Evolutionary conservation across 1,284 basidiomycete genomes (phyloP), one percentile per base, ranked within the genome.

Genomic region (Trichosporon sp.): DNA sequence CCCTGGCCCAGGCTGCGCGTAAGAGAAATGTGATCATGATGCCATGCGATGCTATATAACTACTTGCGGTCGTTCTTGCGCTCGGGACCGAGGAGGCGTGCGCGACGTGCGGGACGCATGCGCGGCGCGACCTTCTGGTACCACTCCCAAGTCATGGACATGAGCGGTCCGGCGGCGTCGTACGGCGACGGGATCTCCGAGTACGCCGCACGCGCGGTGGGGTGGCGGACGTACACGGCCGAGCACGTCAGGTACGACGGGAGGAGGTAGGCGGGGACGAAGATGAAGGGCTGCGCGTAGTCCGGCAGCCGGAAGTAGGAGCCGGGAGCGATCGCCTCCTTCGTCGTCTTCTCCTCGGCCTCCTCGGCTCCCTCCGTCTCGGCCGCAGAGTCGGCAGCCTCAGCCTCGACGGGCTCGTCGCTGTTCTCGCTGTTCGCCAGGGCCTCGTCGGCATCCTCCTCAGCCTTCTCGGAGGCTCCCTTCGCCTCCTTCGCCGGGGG

Each of bases 181-280:
- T 91, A 98, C 1, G 96, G 95, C 12, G 92, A 93, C 10, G 95
- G 93, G 65, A 98, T 92, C 84, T 98, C 95, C 35, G 91, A 94
- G 85, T 95, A 94, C 2, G 91, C 89, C 1, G 94, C 92, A 32
- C 94, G 90, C 0, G 96, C 94, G 0, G 95, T 98, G 1, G 97
- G 97, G 81, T 98, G 94, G 64, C 96, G 93, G 40, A 98, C 89
- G 82, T 98, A 98, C 71, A 99, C 87, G 19, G 91, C 91, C 4
- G 96, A 95, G 84, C 97, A 99, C 10, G 95, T 95, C 66, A 88
- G 83, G 87, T 93, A 99, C 68, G 90, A 93, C 1, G 92, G 90
- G 79, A 98, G 94, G 70, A 98, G 90, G 84, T 98, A 98, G 0
- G 96, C 91, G 0, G 97, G 97, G 75, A 99, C 88, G 87, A 98